These are phyloP conservation scores for Rosellinia necatrix DNA, from an alignment of 2,329 filamentous ascomycete species.

Conservation along the genomic window DNA sequence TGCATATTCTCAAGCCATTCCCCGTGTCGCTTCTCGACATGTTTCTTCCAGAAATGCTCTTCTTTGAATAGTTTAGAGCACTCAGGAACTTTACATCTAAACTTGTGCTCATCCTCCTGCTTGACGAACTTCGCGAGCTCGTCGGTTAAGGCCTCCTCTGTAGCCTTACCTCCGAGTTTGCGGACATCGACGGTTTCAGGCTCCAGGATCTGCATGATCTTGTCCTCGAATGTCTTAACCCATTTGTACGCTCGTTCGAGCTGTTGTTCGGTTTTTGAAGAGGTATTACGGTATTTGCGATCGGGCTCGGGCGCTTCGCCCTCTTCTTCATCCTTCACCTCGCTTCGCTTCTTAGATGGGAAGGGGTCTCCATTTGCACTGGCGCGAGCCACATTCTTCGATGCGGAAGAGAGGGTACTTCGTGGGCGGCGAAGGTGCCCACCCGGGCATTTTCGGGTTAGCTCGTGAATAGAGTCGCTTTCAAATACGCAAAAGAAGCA, in stretches of 20 bases:
- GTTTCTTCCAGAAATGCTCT: conserved; percentile 96
- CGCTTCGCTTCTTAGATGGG: conserved; percentile 77
- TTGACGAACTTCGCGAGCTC: conserved; percentile 89
- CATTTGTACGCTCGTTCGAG: conserved; percentile 95
- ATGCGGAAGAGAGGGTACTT: conserved; percentile 79
- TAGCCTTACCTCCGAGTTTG: conserved; percentile 86
- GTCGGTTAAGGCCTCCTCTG: conserved; percentile 85
- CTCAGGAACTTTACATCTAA: conserved; percentile 92
- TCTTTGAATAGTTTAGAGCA: conserved; percentile 98
- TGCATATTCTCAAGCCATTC: conserved; percentile 84
- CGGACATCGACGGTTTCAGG: conserved; percentile 84
- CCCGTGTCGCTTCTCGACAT: conserved; percentile 91
- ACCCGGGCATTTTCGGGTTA: conserved; percentile 93
- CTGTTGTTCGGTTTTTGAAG: conserved; percentile 84
- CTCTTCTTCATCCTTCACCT: conserved; percentile 64
- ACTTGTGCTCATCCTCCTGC: conserved; percentile 97
- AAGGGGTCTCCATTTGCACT: conserved; percentile 84
- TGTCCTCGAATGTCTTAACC: conserved; percentile 98
- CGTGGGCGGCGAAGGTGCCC: conserved; percentile 94
- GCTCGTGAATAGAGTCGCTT: conserved; percentile 93
- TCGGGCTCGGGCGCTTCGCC: conserved; percentile 68
- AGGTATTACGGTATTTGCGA: conserved; percentile 72
- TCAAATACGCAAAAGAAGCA: conserved; percentile 99
- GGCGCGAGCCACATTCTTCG: conserved; percentile 82
- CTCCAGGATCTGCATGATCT: conserved; percentile 89